Evolutionary conservation across 768 basidiomycete genomes (phyloP).

Genomic region (Russula lepida): DNA sequence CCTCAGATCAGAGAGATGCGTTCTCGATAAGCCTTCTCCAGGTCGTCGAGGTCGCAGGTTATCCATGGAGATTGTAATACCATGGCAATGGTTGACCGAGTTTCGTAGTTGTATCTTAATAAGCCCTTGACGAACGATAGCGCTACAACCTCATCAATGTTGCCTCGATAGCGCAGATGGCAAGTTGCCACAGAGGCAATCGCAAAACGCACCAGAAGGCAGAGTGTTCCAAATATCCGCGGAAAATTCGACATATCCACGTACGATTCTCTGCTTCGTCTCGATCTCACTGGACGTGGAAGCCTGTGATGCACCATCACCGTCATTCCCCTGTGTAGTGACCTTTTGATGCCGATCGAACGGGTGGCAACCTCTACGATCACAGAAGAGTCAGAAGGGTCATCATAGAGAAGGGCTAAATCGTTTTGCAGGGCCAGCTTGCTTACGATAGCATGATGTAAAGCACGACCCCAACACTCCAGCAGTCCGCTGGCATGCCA

Average conservation of each 20-base stretch:
- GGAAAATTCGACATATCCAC: constrained; percentile 38
- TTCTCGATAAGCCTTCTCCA: constrained; percentile 52
- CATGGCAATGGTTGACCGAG: constrained; percentile 53
- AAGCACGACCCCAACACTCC: constrained; percentile 76
- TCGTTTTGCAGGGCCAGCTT: background rate
- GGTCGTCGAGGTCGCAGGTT: constrained; percentile 45
- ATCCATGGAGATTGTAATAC: constrained; percentile 68
- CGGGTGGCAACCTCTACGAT: constrained; percentile 11
- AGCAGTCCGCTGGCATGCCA: constrained; percentile 85
- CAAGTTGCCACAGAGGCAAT: background rate
- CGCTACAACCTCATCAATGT: constrained; percentile 34
- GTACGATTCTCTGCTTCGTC: constrained; percentile 63
- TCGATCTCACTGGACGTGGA: constrained; percentile 45
- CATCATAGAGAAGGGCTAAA: no score
- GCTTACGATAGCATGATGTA: constrained; percentile 80
- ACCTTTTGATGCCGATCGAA: constrained; percentile 8
- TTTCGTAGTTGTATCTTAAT: constrained; percentile 46
- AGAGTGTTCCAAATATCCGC: constrained; percentile 46
- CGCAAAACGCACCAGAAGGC: constrained; percentile 44
- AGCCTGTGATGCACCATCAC: constrained; percentile 29
- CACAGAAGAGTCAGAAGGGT: background rate
- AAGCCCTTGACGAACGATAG: constrained; percentile 50
- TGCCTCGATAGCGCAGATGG: background rate
- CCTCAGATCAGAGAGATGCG: constrained; percentile 33
- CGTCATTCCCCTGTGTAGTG: background rate